Base-by-base conservation (phyloP, 2,329 filamentous ascomycete genomes). In the Phialophora tarda region DNA sequence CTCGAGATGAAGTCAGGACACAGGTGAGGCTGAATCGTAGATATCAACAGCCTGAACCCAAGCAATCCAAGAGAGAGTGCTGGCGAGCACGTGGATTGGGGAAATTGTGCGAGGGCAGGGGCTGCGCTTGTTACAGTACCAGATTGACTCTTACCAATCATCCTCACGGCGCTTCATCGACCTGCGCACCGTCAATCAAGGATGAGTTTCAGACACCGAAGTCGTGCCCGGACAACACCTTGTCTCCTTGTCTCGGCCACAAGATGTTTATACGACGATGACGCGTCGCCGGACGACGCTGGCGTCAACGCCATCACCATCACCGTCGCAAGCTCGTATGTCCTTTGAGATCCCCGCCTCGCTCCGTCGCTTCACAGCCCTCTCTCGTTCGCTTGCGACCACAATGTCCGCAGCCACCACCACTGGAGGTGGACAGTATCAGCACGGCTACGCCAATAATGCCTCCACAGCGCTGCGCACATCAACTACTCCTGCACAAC, bases 341-440 rank as follows among this genome's bases (percentile, higher is more conserved):
- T 65, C 62, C 44, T 71, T 69, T 50, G 69, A 71, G 50, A 68
- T 71, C 64, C 69, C 69, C 50, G 64, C 66, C 56, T 71, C 69
- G n/a, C 63, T 71, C 14, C 66, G 62, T 30, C 69, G 69, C 3
- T 62, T 71, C 56, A 69, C 66, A n/a, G 59, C 62, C 59, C 59
- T 71, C 23, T 71, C 69, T 41, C 66, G 58, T 12, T 66, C 69
- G 1, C 66, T 71, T 10, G 69, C 66, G 4, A 64, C 62, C 4
- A 63, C 66, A 11, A 48, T 59, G 38, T 28, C 48, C 23, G 51
- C 58, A 12, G 23, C 28, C 48, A 14, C 26, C 12, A n/a, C 14
- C 1, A n/a, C 14, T n/a, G 38, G 14, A n/a, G 14, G 17, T n/a
- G 38, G 38, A 21, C 38, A 44, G 17, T 44, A 44, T n/a, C 38